Conservation (phyloP, 306 rosid species). For the Pachyrhizus erosus region DNA sequence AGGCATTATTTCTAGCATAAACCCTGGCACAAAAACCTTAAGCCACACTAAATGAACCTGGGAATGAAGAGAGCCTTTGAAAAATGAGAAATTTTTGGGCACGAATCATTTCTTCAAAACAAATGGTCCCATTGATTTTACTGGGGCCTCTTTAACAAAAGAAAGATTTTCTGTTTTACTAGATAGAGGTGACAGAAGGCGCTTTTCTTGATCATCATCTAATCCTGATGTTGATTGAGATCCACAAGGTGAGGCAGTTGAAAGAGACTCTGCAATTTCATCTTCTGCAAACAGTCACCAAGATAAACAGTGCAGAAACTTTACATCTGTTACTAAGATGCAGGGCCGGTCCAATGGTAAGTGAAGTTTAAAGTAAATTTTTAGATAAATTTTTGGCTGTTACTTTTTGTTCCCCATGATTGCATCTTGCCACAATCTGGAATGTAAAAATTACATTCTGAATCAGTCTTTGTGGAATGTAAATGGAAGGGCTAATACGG, state of each 20-base stretch:
- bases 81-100: neutral
- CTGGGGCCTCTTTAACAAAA: conserved; percentile 62
- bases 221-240: conserved; percentile 38
- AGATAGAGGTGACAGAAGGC: conserved; percentile 58
- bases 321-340: conserved; percentile 33
- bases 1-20: neutral
- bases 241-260: conserved; percentile 54
- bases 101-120: neutral
- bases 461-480: too few species aligned
- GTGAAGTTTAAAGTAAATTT: too few species aligned
- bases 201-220: conserved; percentile 68
- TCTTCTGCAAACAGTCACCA: conserved; percentile 59
- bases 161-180: conserved; percentile 51
- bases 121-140: neutral
- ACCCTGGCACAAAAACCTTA: neutral
- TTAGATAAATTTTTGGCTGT: too few species aligned
- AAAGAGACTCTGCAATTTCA: conserved; percentile 58
- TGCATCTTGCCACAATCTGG: too few species aligned
- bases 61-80: neutral
- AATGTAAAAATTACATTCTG: too few species aligned
- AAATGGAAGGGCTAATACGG: too few species aligned
- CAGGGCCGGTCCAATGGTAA: too few species aligned
- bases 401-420: too few species aligned
- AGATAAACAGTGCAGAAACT: neutral
- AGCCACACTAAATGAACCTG: conserved; percentile 19